A percentile compares a stretch with the other conserved stretches of the same genome.
These are phyloP conservation scores for Rhinocladiella similis DNA, from an alignment of 2,329 filamentous ascomycete genomes.

Conservation along the genomic window DNA sequence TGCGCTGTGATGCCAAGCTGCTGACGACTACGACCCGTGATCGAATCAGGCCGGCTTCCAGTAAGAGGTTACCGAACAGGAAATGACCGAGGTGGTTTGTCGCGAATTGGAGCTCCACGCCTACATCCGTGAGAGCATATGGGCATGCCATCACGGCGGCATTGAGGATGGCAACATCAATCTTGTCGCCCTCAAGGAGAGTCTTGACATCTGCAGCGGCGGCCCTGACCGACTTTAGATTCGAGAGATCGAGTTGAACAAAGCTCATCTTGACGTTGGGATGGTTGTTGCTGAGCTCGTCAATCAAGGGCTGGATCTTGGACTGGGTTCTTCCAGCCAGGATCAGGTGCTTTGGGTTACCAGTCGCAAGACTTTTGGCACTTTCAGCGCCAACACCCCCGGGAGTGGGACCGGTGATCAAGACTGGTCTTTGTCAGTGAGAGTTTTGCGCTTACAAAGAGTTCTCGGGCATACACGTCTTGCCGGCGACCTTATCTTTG, in stretches of 20 bases:
- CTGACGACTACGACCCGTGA: conserved; percentile 34
- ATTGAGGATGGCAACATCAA: conserved; percentile 48
- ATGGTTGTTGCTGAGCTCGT: conserved; percentile 20
- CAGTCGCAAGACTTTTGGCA: conserved; percentile 32
- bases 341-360: conserved; percentile 31
- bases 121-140: conserved; percentile 30
- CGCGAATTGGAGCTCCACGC: conserved; percentile 41
- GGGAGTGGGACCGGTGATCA: conserved; percentile 31
- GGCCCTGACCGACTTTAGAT: conserved; percentile 23
- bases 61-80: conserved; percentile 42
- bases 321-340: conserved; percentile 30
- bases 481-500: conserved; percentile 32
- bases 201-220: conserved; percentile 37
- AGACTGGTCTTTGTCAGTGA: conserved; percentile 23
- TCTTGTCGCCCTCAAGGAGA: conserved; percentile 17
- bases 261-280: conserved; percentile 18
- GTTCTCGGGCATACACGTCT: conserved; percentile 31
- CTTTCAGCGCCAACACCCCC: conserved; percentile 32
- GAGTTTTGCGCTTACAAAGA: not conserved
- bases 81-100: conserved; percentile 43
- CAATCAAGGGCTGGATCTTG: conserved; percentile 32
- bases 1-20: conserved; percentile 22
- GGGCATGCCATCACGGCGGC: conserved; percentile 44
- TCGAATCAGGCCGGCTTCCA: conserved; percentile 30
- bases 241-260: conserved; percentile 22